Base-by-base conservation (phyloP, 1,284 basidiomycete genomes). In the Mycena sp. region DNA sequence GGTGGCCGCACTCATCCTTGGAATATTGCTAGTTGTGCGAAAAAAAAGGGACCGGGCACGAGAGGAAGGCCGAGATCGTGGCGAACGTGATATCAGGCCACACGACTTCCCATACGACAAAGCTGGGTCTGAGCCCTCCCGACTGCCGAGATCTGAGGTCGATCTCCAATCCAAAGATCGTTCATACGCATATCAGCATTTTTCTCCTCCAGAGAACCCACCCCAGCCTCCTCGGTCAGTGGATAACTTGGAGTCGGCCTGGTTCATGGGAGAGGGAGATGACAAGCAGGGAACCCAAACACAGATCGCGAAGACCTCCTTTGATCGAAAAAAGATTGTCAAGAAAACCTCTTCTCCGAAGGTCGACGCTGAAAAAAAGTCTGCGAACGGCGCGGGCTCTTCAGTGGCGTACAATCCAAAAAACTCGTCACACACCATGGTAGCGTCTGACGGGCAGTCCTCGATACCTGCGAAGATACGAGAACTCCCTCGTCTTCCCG, bases 1-100 rank as follows among this genome's bases (percentile, higher is more conserved):
- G 62, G 26, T 58, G n/a, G 62, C 35, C 29, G 46, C 56, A 19
- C 44, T 63, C 29, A 37, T 55, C 40, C 45, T 63, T 12, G 62
- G 38, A 3, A 25, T 63, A 25, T 7, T 58, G 17, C 16, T 63
- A 37, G 9, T 63, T 38, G 7, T 48, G 19, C 62, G 51, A 44
- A 58, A 38, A 29, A 56, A 29, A 19, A 19, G 44, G n/a, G 50
- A 54, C 14, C 57, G 51, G 3, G 51, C 9, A 35, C 32, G 14
- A 35, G 32, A 12, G 21, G 40, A 35, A 21, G 14, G 7, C 11
- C 60, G 49, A 11, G 30, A n/a, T 35, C 40, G 26, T 5, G 19
- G 9, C n/a, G 25, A 16, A 23, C 14, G 35, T 50, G 32, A 7
- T n/a, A n/a, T n/a, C n/a, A n/a, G n/a, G n/a, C n/a, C n/a, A n/a